Evolutionary conservation across 1,139 yeast genomes (phyloP), one percentile per base, ranked within the genome.

Genomic region (Yamadazyma trypodendri): DNA sequence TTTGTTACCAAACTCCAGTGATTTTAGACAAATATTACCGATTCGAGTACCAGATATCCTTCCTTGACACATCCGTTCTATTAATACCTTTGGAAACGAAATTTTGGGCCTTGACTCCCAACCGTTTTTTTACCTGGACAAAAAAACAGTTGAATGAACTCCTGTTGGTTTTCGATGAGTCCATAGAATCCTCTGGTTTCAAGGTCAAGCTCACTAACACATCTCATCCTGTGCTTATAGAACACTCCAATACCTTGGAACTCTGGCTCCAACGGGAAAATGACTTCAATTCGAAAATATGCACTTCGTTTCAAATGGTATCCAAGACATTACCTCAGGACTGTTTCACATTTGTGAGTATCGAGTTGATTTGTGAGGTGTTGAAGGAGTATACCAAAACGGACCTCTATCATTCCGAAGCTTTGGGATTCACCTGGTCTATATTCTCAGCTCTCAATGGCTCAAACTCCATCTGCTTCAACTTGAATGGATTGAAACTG

Each of bases 361-460:
- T 77, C 7, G 87, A 82, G 44, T 51, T 81, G 8, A 43, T 81
- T 2, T 63, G 71, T 13, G 78, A 74, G 37, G 35, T 77, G 3
- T 44, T 79, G 6, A 74, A 68, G n/a, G 44, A 52, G 2, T 48
- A 55, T 7, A 51, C 80, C 1, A 55, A 65, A n/a, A 52, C 59
- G 2, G 46, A 46, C 3, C 47, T 83, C 3, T 81, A 81, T 50
- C 67, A 72, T 0, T 68, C 81, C 0, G 76, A 79, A 40, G 50
- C 65, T 17, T 44, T 79, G 10, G 77, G 79, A 2, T 79, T 68
- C 47, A 59, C 74, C 1, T 82, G 82, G 76, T 78, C 74, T 15
- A 43, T 81, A 0, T 63, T 57, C 28, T 72, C 86, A 0, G 73
- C 81, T 3, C 45, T 62, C 16, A 70, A 72, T 41, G 79, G 81